Percentiles rank a stretch among this genome's conserved stretches.
phyloP scores from a whole-genome alignment of 352 stramenopile species.

The Elongisporangium senticosum region DNA sequence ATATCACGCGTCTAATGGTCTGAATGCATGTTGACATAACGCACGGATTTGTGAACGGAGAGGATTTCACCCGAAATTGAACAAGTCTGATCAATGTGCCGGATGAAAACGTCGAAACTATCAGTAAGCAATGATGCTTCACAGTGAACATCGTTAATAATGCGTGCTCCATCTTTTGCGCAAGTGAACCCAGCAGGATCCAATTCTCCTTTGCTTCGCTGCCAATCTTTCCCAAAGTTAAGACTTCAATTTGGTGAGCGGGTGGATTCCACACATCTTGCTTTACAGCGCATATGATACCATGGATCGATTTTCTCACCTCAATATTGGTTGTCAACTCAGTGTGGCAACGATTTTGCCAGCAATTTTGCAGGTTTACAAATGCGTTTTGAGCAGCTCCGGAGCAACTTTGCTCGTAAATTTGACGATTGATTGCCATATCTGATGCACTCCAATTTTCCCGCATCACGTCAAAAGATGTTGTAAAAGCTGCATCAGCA shows the following conservation, averaged over 20 bases:
- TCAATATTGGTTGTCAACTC: slow-evolving; percentile 12
- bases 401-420: slow-evolving; percentile 7
- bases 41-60: background rate
- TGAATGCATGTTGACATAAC: no score
- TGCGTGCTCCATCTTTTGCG: background rate
- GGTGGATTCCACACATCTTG: slow-evolving; percentile 22
- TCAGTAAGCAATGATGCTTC: slow-evolving; percentile 19
- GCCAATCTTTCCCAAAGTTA: slow-evolving; percentile 13
- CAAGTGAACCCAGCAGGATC: no score
- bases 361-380: slow-evolving; percentile 4
- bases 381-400: slow-evolving; percentile 12
- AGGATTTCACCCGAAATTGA: slow-evolving; percentile 11
- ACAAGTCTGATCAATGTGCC: slow-evolving; percentile 16
- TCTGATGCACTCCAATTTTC: slow-evolving; percentile 10
- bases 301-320: background rate
- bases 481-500: slow-evolving; percentile 9
- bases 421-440: slow-evolving; percentile 3
- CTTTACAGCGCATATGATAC: slow-evolving; percentile 9
- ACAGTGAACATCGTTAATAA: slow-evolving; percentile 16
- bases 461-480: slow-evolving; percentile 6
- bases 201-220: slow-evolving; percentile 1
- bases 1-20: background rate
- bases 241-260: slow-evolving; percentile 20
- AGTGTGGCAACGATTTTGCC: slow-evolving; percentile 8
- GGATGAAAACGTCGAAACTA: slow-evolving; percentile 16